Evolutionary conservation across 257 asterid species (phyloP).

Genomic region (Euphrasia confusa): DNA sequence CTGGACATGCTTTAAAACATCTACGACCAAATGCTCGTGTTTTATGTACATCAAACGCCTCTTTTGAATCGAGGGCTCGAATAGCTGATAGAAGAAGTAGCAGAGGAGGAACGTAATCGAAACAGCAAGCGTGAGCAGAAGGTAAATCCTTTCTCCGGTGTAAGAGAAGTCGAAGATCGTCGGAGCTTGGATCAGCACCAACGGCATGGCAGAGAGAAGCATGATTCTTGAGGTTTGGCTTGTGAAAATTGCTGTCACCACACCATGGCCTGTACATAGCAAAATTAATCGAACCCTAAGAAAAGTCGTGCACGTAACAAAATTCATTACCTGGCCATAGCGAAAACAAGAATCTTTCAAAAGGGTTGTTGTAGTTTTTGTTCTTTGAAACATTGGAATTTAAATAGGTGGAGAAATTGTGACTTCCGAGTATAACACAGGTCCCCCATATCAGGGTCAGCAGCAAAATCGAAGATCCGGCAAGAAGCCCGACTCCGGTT

Average conservation of each 20-base stretch:
- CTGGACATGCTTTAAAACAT: constrained; percentile 50
- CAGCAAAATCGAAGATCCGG: constrained; percentile 63
- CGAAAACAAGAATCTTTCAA: constrained; percentile 35
- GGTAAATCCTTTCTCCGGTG: constrained; percentile 23
- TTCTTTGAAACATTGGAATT: constrained; percentile 12
- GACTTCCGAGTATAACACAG: constrained; percentile 43
- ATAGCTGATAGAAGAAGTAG: constrained; percentile 60
- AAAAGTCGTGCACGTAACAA: not conserved
- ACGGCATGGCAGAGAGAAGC: constrained; percentile 56
- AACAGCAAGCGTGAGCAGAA: constrained; percentile 36
- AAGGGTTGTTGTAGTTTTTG: constrained; percentile 21
- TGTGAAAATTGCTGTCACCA: constrained; percentile 38
- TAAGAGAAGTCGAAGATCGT: constrained; percentile 25
- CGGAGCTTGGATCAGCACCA: constrained; percentile 37
- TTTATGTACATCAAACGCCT: constrained; percentile 49
- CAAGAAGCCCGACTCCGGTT: constrained; percentile 65
- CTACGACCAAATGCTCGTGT: constrained; percentile 54
- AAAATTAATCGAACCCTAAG: not conserved
- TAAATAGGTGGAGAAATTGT: constrained; percentile 17
- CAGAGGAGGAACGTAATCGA: constrained; percentile 37
- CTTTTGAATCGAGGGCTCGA: constrained; percentile 56
- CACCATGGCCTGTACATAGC: constrained; percentile 39
- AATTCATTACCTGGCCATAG: constrained; percentile 40
- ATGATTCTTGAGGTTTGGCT: constrained; percentile 47
- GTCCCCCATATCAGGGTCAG: constrained; percentile 65